These are phyloP conservation scores for Colletotrichum cereale DNA, from an alignment of 2,329 filamentous ascomycete genomes.

Conservation along the genomic window DNA sequence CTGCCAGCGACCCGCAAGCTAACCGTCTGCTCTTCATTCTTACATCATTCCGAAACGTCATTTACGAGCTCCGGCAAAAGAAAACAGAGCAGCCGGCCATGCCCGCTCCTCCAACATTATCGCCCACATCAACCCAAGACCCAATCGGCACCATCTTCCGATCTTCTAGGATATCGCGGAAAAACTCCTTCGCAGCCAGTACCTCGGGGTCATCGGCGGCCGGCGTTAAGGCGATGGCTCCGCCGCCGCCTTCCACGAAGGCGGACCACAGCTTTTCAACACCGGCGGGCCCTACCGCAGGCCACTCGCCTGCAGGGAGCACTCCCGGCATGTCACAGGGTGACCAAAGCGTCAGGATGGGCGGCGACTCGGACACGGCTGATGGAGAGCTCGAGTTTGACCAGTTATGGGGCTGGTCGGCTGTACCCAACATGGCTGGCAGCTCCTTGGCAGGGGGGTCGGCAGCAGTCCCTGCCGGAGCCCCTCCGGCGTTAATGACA, in stretches of 20 bases:
- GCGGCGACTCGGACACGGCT: conserved; percentile 41
- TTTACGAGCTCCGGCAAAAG: conserved; percentile 43
- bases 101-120: conserved; percentile 41
- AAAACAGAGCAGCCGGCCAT: conserved; percentile 42
- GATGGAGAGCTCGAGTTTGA: conserved; percentile 55
- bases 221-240: conserved; percentile 28
- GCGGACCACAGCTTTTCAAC: conserved; percentile 31
- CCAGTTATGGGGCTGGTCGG: conserved; percentile 49
- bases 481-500: not conserved
- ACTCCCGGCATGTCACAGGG: conserved; percentile 38
- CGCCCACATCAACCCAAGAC: conserved; percentile 41
- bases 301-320: conserved; percentile 39
- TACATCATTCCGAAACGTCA: conserved; percentile 59
- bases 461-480: not conserved
- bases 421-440: conserved; percentile 2
- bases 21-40: conserved; percentile 63
- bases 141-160: conserved; percentile 48
- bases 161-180: conserved; percentile 31
- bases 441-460: not conserved
- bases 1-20: conserved; percentile 62
- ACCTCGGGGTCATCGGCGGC: not conserved
- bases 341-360: conserved; percentile 33
- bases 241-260: conserved; percentile 36
- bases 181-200: conserved; percentile 32
- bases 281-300: conserved; percentile 21